Percentiles rank a stretch among this genome's conserved stretches.
Evolutionary conservation across 208 protist genomes (phyloP).

Genomic region (Lotmaria passim): DNA sequence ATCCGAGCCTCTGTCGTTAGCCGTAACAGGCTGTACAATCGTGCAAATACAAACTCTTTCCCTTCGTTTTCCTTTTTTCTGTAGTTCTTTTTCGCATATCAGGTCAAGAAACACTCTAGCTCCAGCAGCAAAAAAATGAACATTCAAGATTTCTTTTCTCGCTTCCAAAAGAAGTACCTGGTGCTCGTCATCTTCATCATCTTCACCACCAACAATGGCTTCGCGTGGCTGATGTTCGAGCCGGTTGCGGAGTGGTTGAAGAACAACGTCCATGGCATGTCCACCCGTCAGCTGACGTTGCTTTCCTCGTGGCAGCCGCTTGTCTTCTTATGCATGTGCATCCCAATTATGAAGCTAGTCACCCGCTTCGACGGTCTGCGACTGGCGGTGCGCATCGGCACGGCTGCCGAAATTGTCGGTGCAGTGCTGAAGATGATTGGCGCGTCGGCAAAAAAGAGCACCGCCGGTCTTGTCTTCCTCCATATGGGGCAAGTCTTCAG

Average conservation of each 20-base stretch:
- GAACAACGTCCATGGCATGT: slow-evolving; percentile 65
- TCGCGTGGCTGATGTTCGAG: slow-evolving; percentile 91
- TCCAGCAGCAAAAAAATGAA: slow-evolving; percentile 20
- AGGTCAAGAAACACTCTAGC: background rate
- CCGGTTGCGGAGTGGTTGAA: slow-evolving; percentile 77
- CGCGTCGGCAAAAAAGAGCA: slow-evolving; percentile 39
- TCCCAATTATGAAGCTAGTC: slow-evolving; percentile 82
- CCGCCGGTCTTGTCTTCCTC: slow-evolving; percentile 66
- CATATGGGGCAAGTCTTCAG: slow-evolving; percentile 87
- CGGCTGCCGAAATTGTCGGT: slow-evolving; percentile 64
- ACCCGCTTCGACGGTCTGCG: slow-evolving; percentile 79
- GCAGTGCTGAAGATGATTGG: slow-evolving; percentile 75
- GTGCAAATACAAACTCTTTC: too few relatives aligned
- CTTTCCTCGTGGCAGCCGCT: slow-evolving; percentile 87
- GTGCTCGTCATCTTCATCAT: slow-evolving; percentile 84
- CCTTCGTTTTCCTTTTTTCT: too few relatives aligned
- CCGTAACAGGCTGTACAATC: too few relatives aligned
- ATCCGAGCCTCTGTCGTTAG: too few relatives aligned
- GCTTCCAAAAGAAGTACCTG: slow-evolving; percentile 64
- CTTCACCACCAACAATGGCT: slow-evolving; percentile 88
- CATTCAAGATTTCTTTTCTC: slow-evolving; percentile 24
- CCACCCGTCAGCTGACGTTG: slow-evolving; percentile 59
- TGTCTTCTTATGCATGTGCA: slow-evolving; percentile 71
- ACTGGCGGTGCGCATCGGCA: slow-evolving; percentile 68
- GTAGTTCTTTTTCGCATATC: too few relatives aligned